phyloP scores from a whole-genome alignment of 306 rosid genomes.

The Heteromeles arbutifolia region DNA sequence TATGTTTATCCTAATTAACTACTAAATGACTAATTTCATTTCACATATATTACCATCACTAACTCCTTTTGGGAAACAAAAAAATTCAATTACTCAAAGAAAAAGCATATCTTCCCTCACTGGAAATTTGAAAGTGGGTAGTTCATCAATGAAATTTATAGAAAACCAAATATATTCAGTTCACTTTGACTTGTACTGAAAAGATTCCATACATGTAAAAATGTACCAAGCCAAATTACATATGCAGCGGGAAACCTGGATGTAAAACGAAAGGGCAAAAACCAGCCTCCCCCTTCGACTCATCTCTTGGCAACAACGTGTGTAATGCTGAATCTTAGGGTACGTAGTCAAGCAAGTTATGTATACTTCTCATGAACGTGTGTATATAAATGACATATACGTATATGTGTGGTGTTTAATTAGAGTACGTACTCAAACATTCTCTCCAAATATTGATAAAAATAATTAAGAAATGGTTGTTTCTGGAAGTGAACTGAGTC shows the following conservation, averaged over 20 bases:
- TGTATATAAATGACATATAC: neutral
- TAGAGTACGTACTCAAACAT: too few species aligned
- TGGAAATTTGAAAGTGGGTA: neutral
- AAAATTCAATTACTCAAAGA: neutral
- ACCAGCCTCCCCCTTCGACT: neutral
- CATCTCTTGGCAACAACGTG: neutral
- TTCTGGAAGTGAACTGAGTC: too few species aligned
- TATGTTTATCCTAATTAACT: neutral
- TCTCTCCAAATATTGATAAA: too few species aligned
- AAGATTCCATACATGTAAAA: neutral
- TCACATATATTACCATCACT: neutral
- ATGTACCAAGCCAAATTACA: neutral
- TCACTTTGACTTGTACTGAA: neutral
- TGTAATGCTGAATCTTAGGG: too few species aligned
- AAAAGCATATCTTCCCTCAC: neutral
- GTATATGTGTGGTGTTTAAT: too few species aligned
- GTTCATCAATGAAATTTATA: neutral
- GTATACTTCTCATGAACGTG: neutral
- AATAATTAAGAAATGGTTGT: too few species aligned
- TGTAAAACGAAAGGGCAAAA: neutral
- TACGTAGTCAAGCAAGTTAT: too few species aligned
- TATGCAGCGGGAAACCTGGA: neutral
- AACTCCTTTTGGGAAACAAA: neutral
- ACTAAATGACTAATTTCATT: neutral
- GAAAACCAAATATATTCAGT: neutral